These are phyloP conservation scores for Piloderma croceum DNA, from an alignment of 768 basidiomycete species.

Conservation along the genomic window DNA sequence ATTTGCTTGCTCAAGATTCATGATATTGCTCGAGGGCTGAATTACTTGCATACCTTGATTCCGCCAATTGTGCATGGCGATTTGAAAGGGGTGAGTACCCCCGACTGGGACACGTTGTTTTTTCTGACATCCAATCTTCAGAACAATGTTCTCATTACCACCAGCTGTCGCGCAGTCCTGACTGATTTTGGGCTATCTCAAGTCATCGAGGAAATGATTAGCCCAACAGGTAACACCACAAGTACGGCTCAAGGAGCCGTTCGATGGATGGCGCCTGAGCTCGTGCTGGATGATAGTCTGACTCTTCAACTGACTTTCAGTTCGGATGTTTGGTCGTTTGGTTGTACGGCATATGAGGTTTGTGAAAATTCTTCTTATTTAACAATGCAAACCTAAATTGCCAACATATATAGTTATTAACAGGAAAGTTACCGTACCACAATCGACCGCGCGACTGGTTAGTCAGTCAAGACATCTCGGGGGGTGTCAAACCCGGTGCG, in stretches of 20 bases:
- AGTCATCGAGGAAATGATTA: constrained; percentile 25
- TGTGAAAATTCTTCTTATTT: constrained; percentile 8
- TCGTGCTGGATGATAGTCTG: constrained; percentile 23
- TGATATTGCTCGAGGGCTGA: constrained; percentile 38
- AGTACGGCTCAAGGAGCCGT: constrained; percentile 17
- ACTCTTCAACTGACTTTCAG: constrained; percentile 14
- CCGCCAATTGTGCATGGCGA: constrained; percentile 29
- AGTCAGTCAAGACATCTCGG: constrained; percentile 22
- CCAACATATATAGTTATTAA: constrained; percentile 17
- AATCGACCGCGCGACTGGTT: constrained; percentile 19
- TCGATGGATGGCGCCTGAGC: constrained; percentile 29
- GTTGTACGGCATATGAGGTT: constrained; percentile 28
- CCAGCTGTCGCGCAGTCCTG: constrained; percentile 34
- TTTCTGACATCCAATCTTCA: constrained; percentile 27
- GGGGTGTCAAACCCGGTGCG: constrained; percentile 12
- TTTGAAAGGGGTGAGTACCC: too few species aligned
- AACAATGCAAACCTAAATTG: constrained; percentile 11
- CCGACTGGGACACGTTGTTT: constrained; percentile 3
- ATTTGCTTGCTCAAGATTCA: constrained; percentile 31
- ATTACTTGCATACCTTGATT: constrained; percentile 36
- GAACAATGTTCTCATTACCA: constrained; percentile 43
- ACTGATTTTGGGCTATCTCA: constrained; percentile 42
- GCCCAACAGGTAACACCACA: constrained; percentile 22
- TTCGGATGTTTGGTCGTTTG: constrained; percentile 29
- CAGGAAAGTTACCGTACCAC: constrained; percentile 22